Base-by-base conservation (phyloP, 176 grass and related monocot genomes). In the Dendrocalamus sinicus region DNA sequence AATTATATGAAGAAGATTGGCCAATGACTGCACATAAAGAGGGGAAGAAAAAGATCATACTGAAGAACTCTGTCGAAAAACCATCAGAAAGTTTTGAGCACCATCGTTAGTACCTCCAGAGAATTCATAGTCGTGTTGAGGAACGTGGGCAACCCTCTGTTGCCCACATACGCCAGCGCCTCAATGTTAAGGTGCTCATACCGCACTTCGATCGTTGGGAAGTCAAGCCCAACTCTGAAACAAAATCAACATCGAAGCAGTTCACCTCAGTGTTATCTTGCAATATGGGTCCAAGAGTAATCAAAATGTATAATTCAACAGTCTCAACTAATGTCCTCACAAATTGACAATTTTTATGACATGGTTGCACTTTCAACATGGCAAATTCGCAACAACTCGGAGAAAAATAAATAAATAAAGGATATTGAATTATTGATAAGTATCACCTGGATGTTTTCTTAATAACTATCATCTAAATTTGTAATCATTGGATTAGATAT, bases 161-260 rank as follows among this genome's bases (percentile, higher is more conserved):
- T 92, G 69, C 88, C 91, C 1, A 92, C 88, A 66, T 87, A 75
- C 0, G 88, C 80, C 12, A 84, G 67, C 12, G 91, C 88, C 30
- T 92, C 87, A 48, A 92, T 85, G 75, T 87, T 87, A 11, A 92
- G 81, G 77, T 92, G 77, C 12, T 92, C 91, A 26, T 89, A 90
- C 11, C 91, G 67, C 75, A 92, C 91, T 63, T 92, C 84, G 5
- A 92, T 92, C 9, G 80, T 87, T 3, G 91, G 91, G 43, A 90
- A 81, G 75, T 90, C 91, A 8, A 92, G 84, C 58, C 91, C 91
- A 17, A 92, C 91, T 54, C 91, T 92, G 84, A 22, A 79, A 30
- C 57, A 35, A 72, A 70, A 80, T 28, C 15, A 17, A 24, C 7
- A 28, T 4, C n/a, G 7, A 47, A 71, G 32, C 32, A 35, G 32